Conservation (phyloP, 2,329 filamentous ascomycete genomes). For the Graphium sp. region DNA sequence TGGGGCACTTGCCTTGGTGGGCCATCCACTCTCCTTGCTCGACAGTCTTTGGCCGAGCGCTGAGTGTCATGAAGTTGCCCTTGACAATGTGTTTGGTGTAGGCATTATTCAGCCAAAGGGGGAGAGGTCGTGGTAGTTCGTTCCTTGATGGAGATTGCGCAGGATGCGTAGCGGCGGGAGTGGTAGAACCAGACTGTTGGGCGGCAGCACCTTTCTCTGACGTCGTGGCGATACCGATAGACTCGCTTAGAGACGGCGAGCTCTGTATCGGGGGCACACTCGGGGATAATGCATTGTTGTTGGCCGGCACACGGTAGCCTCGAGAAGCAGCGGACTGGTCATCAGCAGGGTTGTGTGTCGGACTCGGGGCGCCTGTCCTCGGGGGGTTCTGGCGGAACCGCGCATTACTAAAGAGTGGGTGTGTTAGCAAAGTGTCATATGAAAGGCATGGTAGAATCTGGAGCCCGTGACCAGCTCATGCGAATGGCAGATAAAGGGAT, state of each 20-base stretch:
- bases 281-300: no score
- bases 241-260: slow-evolving; percentile 47
- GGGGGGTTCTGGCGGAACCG: slow-evolving; percentile 37
- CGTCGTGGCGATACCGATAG: slow-evolving; percentile 53
- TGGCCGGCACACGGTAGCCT: no score
- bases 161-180: no score
- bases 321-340: slow-evolving; percentile 29
- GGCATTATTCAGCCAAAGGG: slow-evolving; percentile 48
- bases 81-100: slow-evolving; percentile 68
- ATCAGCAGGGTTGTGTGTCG: slow-evolving; percentile 32
- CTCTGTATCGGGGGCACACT: slow-evolving; percentile 40
- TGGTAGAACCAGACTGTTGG: no score
- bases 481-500: no score
- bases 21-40: slow-evolving; percentile 79
- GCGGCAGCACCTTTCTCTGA: no score
- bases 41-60: slow-evolving; percentile 67
- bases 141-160: slow-evolving; percentile 25
- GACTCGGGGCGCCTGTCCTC: slow-evolving; percentile 34
- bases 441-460: no score
- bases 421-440: no score
- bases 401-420: slow-evolving; percentile 37
- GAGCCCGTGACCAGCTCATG: no score
- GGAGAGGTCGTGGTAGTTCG: slow-evolving; percentile 21
- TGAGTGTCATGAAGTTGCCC: slow-evolving; percentile 81
- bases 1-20: slow-evolving; percentile 49